Percentiles rank a stretch among this genome's conserved stretches.
phyloP scores from a whole-genome alignment of 768 basidiomycete genomes.

The Psilocybe subaeruginosa region DNA sequence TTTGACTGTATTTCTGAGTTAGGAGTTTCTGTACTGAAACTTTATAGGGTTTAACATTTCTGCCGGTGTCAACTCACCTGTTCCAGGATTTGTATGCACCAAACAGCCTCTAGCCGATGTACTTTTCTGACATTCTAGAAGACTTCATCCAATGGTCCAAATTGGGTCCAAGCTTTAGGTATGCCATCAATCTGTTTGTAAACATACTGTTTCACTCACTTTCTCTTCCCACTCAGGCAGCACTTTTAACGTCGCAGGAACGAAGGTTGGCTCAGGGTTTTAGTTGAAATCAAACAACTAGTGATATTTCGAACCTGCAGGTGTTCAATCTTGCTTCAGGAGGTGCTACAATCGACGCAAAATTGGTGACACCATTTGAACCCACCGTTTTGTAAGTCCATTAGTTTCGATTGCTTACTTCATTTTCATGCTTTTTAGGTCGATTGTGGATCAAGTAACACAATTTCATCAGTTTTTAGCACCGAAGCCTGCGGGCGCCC shows the following conservation, averaged over 20 bases:
- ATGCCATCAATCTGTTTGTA: conserved; percentile 10
- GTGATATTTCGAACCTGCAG: conserved; percentile 15
- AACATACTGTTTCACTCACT: background rate
- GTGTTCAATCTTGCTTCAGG: conserved; percentile 57
- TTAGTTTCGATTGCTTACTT: background rate
- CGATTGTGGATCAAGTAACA: conserved; percentile 59
- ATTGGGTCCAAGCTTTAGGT: conserved; percentile 63
- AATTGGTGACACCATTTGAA: conserved; percentile 50
- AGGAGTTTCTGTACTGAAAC: too few species aligned
- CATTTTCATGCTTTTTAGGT: conserved; percentile 27
- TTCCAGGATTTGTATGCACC: conserved; percentile 50
- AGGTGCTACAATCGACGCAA: conserved; percentile 60
- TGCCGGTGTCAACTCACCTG: conserved; percentile 52
- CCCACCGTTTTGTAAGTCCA: conserved; percentile 44
- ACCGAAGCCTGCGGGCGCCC: conserved; percentile 43
- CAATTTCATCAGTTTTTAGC: conserved; percentile 50
- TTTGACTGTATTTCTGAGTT: too few species aligned
- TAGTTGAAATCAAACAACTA: background rate
- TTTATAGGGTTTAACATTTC: conserved; percentile 58
- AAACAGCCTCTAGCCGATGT: background rate
- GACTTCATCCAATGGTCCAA: conserved; percentile 65
- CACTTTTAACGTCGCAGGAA: conserved; percentile 58
- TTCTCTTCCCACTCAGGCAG: conserved; percentile 32
- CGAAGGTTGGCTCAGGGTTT: conserved; percentile 38
- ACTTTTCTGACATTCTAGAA: conserved; percentile 19